Evolutionary conservation across 768 basidiomycete species (phyloP).

Genomic region (Boletus tomentosulus): DNA sequence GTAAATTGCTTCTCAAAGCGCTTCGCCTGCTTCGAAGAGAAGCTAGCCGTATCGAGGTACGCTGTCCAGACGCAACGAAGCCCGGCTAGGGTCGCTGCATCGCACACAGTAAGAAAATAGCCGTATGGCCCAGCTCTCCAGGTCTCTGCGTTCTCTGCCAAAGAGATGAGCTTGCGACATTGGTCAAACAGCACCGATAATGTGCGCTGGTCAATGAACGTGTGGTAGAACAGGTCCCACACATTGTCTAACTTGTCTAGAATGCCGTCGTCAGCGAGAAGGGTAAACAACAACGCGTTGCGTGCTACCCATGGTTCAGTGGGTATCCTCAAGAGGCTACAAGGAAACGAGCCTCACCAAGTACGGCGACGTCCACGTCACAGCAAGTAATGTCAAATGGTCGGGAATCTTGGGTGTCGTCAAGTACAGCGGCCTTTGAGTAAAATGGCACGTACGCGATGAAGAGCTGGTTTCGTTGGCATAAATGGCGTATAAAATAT

Average conservation of each 20-base stretch:
- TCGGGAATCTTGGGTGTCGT: constrained; percentile 10
- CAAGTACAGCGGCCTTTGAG: not conserved
- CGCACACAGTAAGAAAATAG: constrained; percentile 20
- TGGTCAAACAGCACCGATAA: constrained; percentile 19
- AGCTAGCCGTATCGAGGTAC: constrained; percentile 10
- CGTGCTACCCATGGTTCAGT: constrained; percentile 17
- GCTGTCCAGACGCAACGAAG: constrained; percentile 20
- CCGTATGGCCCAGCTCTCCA: constrained; percentile 27
- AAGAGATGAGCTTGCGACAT: constrained; percentile 23
- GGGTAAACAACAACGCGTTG: constrained; percentile 24
- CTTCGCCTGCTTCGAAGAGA: constrained; percentile 5
- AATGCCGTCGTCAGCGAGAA: constrained; percentile 20
- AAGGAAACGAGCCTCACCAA: constrained; percentile 13
- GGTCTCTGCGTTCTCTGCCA: constrained; percentile 12
- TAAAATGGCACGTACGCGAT: constrained; percentile 3
- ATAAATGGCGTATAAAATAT: constrained; percentile 46
- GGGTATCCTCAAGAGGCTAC: not conserved
- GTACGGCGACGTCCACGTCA: constrained; percentile 25
- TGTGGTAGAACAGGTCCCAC: constrained; percentile 28
- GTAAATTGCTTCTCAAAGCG: constrained; percentile 9
- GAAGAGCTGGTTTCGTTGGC: constrained; percentile 7
- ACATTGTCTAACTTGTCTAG: constrained; percentile 9
- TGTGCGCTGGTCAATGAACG: constrained; percentile 16
- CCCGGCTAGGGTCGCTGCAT: constrained; percentile 15
- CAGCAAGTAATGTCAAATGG: constrained; percentile 28